Conservation (phyloP, 768 basidiomycete genomes). For the Dendrothele bispora region DNA sequence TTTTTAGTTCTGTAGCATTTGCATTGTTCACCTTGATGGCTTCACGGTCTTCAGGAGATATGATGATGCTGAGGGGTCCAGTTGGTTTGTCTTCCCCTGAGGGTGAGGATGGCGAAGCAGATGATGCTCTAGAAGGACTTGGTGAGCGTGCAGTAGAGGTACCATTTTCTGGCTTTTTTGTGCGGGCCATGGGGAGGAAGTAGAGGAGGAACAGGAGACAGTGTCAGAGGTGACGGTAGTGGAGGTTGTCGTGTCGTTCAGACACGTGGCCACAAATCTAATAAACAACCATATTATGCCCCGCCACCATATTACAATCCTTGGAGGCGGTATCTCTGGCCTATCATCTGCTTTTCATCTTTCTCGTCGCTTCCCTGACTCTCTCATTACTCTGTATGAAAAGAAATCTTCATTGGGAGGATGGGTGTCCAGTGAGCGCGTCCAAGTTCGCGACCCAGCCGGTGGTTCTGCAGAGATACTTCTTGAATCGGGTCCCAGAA, state of each 20-base stretch:
- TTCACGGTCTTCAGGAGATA: constrained; percentile 47
- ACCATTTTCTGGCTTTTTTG: constrained; percentile 13
- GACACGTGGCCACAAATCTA: too few species aligned
- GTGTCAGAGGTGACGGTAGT: too few species aligned
- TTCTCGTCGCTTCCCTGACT: constrained; percentile 57
- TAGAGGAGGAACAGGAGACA: background rate
- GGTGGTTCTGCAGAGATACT: constrained; percentile 43
- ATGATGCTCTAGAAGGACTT: background rate
- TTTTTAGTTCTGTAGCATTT: constrained; percentile 59
- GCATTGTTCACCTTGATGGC: constrained; percentile 61
- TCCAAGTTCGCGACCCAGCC: constrained; percentile 35
- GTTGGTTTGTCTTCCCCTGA: constrained; percentile 46
- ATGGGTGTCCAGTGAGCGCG: constrained; percentile 74
- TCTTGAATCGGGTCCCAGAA: constrained; percentile 87
- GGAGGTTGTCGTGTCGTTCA: too few species aligned
- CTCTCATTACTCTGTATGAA: constrained; percentile 71
- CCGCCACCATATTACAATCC: constrained; percentile 52
- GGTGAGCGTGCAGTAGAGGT: constrained; percentile 3
- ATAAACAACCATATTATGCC: too few species aligned
- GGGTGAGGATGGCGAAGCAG: constrained; percentile 10
- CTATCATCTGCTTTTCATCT: constrained; percentile 82
- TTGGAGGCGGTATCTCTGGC: constrained; percentile 83
- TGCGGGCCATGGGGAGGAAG: constrained; percentile 8
- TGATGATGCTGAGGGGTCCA: constrained; percentile 52
- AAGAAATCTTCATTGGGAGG: constrained; percentile 68